Evolutionary conservation across 2,329 filamentous ascomycete species (phyloP).

Genomic region (Ophidiomyces ophidiicola): DNA sequence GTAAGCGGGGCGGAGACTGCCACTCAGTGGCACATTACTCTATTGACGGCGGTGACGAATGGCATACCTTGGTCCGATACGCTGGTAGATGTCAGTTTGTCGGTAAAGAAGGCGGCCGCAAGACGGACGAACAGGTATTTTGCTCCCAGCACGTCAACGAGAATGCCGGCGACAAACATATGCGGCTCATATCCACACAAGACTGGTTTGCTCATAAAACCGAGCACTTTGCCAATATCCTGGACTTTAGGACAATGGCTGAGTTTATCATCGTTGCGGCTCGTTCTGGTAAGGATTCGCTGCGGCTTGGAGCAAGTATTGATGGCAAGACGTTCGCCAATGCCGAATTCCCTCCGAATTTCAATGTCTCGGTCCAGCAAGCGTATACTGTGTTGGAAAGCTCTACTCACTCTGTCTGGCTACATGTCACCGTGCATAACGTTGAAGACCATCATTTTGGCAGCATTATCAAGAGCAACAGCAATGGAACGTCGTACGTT

Average conservation of each 20-base stretch:
- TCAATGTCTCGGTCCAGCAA: slow-evolving; percentile 63
- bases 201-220: slow-evolving; percentile 60
- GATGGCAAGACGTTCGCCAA: slow-evolving; percentile 73
- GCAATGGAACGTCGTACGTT: slow-evolving; percentile 91
- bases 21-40: slow-evolving; percentile 64
- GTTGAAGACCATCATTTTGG: slow-evolving; percentile 58
- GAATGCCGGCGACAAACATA: slow-evolving; percentile 48
- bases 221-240: slow-evolving; percentile 56
- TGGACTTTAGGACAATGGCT: slow-evolving; percentile 84
- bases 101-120: slow-evolving; percentile 44
- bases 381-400: slow-evolving; percentile 91
- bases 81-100: slow-evolving; percentile 81
- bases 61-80: slow-evolving; percentile 61
- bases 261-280: slow-evolving; percentile 90
- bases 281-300: slow-evolving; percentile 48
- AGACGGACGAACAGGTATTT: slow-evolving; percentile 52
- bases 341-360: slow-evolving; percentile 75
- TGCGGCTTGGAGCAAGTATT: slow-evolving; percentile 70
- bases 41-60: slow-evolving; percentile 64
- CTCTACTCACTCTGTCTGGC: slow-evolving; percentile 83
- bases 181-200: slow-evolving; percentile 63
- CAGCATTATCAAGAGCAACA: slow-evolving; percentile 93
- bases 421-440: slow-evolving; percentile 75
- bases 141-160: slow-evolving; percentile 53
- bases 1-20: slow-evolving; percentile 46